Base-by-base conservation (phyloP, 2,329 filamentous ascomycete species). In the Capronia americana region DNA sequence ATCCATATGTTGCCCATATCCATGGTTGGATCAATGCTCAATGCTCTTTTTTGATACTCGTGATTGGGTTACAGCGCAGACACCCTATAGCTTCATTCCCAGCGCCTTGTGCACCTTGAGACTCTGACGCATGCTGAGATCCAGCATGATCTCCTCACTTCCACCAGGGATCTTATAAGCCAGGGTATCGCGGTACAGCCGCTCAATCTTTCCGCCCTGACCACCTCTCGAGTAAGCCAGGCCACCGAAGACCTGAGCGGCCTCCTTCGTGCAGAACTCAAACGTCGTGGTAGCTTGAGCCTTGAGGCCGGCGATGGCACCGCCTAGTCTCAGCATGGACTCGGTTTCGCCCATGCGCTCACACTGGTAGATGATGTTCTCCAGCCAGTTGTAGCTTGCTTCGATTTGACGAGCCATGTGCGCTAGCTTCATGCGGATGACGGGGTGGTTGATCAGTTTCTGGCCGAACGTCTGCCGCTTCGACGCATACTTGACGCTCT, bases 391-490 rank as follows among this genome's bases (percentile, higher is more conserved):
- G 83, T 95, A 95, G n/a, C 89, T 92, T 26, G 95, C 93, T 81
- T 99, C 95, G 78, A 98, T 96, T 82, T 98, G 95, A 64, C 95
- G 90, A 2, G 93, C 94, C 95, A 99, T 99, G 80, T 98, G 92
- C 1, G 95, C 95, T 51, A 99, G 90, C 84, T 98, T 98, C 82
- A 97, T 88, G 11, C 95, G 92, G 80, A 98, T 98, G 74, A 98
- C 95, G 3, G 94, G 92, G 81, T 99, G 95, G 72, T 97, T 91
- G 77, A 97, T 95, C 71, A 99, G 90, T 76, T 92, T 92, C 86
- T 97, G 95, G 83, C 93, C 93, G 75, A 99, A 99, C 0, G 95
- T 98, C 74, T 89, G 89, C 73, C 95, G 92, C 88, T 99, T 99
- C 88, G 95, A 92, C 69, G 93, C 93, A 82, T 97, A 99, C 80